Base-by-base conservation (phyloP, 768 basidiomycete genomes). In the Leccinum aurantiacum region DNA sequence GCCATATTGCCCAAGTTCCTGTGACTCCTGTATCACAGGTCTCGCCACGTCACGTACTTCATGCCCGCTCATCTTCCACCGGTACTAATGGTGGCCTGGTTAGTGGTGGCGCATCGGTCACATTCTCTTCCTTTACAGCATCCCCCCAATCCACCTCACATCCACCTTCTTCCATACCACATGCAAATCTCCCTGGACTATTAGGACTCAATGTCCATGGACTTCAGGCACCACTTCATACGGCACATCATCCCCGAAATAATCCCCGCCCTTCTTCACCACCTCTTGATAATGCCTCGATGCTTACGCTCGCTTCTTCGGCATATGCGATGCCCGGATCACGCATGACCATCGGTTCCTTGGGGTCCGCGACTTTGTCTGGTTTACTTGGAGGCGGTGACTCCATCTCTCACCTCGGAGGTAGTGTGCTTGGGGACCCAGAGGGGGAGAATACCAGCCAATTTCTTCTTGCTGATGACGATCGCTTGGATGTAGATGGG, bases 221-320 rank as follows among this genome's bases (percentile, higher is more conserved):
- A 31, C 63, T 89, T 17, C 92, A 95, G 69, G 92, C 93, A 9
- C 96, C 95, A 0, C 81, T 90, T 37, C 93, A 96, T 71, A 93
- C 94, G 0, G 78, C 84, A n/a, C 93, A 93, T 56, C 94, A 98
- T 75, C 95, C 96, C 10, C 85, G 94, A 50, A 93, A 97, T 74
- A 99, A 99, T 69, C 96, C 96, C 1, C 86, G 91, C 24, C 96
- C 97, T 24, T 89, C 90, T 15, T 92, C 92, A 6, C 90, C 93
- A 22, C 95, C 96, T 1, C 79, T 86, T 49, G 94, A 95, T 69
- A 95, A 98, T 69, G 96, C 96, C 2, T 95, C 92, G 2, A 78
- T 95, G 57, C 80, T 98, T 50, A 99, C 96, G 0, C 84, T 99
- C 11, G 96, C 96, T 13, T 95, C 93, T 25, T 95, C 93, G 3